Percentiles rank a stretch among this genome's conserved stretches.
Evolutionary conservation across 768 basidiomycete species (phyloP).

Genomic region (Guyanaporus albipodus): DNA sequence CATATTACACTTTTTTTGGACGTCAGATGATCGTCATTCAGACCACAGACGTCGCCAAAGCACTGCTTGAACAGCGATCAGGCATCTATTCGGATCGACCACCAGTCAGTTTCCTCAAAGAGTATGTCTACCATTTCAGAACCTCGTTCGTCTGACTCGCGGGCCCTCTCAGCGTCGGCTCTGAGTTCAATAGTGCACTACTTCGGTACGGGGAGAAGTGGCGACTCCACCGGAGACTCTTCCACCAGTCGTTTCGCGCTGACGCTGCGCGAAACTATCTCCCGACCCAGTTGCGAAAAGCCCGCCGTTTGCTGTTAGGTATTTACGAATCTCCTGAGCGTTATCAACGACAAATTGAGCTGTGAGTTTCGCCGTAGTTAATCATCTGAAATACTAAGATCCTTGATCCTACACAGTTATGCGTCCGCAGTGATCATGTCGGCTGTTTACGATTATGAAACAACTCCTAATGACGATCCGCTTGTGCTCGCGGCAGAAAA

Average conservation of each 20-base stretch:
- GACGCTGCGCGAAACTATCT: constrained; percentile 23
- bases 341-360: constrained; percentile 28
- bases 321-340: constrained; percentile 23
- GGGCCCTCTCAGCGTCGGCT: constrained; percentile 18
- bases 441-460: constrained; percentile 32
- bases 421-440: constrained; percentile 33
- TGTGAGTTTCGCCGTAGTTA: constrained; percentile 19
- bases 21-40: constrained; percentile 33
- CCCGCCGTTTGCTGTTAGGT: constrained; percentile 20
- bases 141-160: constrained; percentile 2
- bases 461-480: constrained; percentile 24
- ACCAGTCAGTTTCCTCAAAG: constrained; percentile 23
- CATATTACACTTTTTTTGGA: constrained; percentile 31
- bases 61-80: constrained; percentile 36
- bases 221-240: constrained; percentile 32
- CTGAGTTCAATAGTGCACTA: constrained; percentile 30
- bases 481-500: constrained; percentile 29
- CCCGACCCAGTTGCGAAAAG: constrained; percentile 29
- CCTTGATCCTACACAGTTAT: constrained; percentile 19
- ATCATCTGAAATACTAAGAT: constrained; percentile 2
- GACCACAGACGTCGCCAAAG: constrained; percentile 29
- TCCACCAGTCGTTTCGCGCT: constrained; percentile 31
- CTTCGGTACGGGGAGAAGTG: constrained; percentile 30
- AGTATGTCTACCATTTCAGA: constrained; percentile 14
- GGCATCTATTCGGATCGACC: constrained; percentile 38